Conservation (phyloP, 805 yeast genomes). For the Hanseniaspora occidentalis region DNA sequence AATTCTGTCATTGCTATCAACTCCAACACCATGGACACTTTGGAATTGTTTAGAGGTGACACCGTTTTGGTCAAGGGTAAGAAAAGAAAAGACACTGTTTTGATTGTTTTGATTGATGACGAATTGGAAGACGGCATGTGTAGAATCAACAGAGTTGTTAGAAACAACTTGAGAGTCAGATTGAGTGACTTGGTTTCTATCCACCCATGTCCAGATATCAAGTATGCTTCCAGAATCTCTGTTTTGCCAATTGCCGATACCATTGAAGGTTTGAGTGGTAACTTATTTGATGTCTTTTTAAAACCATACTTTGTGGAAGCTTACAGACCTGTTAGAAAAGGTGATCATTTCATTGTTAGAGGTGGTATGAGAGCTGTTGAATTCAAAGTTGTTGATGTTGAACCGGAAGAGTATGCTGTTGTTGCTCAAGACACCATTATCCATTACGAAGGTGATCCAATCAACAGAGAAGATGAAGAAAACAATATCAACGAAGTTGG, state of each 20-base stretch:
- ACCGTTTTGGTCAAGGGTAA: conserved; percentile 96
- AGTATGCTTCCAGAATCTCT: conserved; percentile 88
- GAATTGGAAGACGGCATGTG: conserved; percentile 94
- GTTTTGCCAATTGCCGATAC: conserved; percentile 97
- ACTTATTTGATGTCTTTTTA: conserved; percentile 86
- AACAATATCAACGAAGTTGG: conserved; percentile 94
- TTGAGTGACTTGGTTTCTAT: conserved; percentile 85
- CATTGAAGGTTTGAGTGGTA: conserved; percentile 95
- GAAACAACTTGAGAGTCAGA: conserved; percentile 89
- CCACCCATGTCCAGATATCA: conserved; percentile 96
- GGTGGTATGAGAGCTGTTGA: conserved; percentile 99
- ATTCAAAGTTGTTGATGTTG: conserved; percentile 95
- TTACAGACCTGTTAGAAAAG: conserved; percentile 95
- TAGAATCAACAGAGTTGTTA: conserved; percentile 86
- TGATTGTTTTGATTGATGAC: conserved; percentile 91
- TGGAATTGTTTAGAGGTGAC: conserved; percentile 95
- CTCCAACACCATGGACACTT: conserved; percentile 85
- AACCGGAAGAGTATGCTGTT: conserved; percentile 93
- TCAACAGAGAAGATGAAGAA: conserved; percentile 96
- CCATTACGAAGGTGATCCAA: conserved; percentile 98
- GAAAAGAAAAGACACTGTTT: conserved; percentile 93
- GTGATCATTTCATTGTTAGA: conserved; percentile 90
- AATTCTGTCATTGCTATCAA: conserved; percentile 94
- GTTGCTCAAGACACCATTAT: conserved; percentile 97
- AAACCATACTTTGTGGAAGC: conserved; percentile 99